These are phyloP conservation scores for Trematosphaeria pertusa DNA, from an alignment of 2,329 filamentous ascomycete species.

Conservation along the genomic window DNA sequence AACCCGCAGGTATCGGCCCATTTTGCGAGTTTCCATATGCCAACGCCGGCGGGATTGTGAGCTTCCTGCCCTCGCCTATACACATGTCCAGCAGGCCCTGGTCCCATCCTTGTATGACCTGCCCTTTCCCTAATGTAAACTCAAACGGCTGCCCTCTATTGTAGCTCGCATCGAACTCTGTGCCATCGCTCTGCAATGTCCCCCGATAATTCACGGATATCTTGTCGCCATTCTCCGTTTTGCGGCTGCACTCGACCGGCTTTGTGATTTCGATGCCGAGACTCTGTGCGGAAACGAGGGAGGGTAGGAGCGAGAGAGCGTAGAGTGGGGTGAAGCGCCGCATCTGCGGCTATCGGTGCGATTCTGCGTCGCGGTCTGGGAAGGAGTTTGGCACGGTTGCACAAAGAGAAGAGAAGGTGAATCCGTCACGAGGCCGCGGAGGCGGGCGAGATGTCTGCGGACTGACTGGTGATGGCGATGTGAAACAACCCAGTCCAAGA, in stretches of 20 bases:
- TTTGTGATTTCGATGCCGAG: conserved; percentile 53
- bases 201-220: conserved; percentile 60
- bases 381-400: conserved; percentile 1
- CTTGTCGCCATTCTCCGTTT: conserved; percentile 54
- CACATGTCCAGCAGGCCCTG: conserved; percentile 92
- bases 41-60: conserved; percentile 87
- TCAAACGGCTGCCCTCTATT: conserved; percentile 76
- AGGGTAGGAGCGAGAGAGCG: conserved; percentile 28
- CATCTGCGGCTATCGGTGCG: conserved; percentile 29
- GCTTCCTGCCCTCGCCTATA: conserved; percentile 85
- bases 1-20: conserved; percentile 79
- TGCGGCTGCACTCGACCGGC: conserved; percentile 52
- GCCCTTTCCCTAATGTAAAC: conserved; percentile 80
- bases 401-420: neutral
- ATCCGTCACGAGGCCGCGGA: conserved; percentile 1
- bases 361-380: conserved; percentile 5
- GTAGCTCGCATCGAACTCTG: conserved; percentile 85
- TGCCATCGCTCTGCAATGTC: conserved; percentile 64
- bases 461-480: too few species aligned
- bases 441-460: conserved; percentile 7
- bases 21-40: conserved; percentile 80
- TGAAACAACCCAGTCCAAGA: conserved; percentile 3
- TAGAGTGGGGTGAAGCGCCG: conserved; percentile 32
- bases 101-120: conserved; percentile 96
- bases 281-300: conserved; percentile 29